phyloP scores from a whole-genome alignment of 352 stramenopile genomes.

The Globisporangium abappressorium region DNA sequence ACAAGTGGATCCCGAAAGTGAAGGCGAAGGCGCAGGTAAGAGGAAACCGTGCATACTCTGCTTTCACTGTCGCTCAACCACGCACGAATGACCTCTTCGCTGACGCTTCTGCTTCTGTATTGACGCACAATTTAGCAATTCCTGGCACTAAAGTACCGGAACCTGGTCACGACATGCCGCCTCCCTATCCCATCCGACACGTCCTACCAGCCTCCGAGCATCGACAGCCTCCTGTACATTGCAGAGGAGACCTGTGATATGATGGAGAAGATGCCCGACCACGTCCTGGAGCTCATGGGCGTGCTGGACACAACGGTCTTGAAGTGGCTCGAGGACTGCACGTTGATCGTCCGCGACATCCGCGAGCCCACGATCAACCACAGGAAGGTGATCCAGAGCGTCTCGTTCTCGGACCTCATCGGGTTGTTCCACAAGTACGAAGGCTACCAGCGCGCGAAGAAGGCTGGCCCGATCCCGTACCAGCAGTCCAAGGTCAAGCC shows the following conservation, averaged over 20 bases:
- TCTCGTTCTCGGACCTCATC: conserved; percentile 56
- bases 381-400: conserved; percentile 50
- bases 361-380: conserved; percentile 75
- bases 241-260: conserved; percentile 62
- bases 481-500: conserved; percentile 43
- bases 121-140: conserved; percentile 32
- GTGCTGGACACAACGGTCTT: conserved; percentile 63
- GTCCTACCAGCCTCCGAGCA: conserved; percentile 69
- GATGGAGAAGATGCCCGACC: conserved; percentile 67
- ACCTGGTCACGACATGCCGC: conserved; percentile 36
- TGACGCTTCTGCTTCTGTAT: not conserved
- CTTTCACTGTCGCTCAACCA: not conserved
- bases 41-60: not conserved
- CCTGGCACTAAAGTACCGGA: conserved; percentile 52
- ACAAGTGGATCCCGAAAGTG: conserved; percentile 79
- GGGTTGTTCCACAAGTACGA: conserved; percentile 66
- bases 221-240: conserved; percentile 75
- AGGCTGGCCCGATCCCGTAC: conserved; percentile 49
- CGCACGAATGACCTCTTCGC: not conserved
- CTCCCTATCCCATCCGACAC: conserved; percentile 67
- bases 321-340: conserved; percentile 74
- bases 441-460: conserved; percentile 57
- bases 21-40: conserved; percentile 54
- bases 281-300: conserved; percentile 51
- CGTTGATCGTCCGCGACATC: conserved; percentile 70